Conservation (phyloP, 2,329 filamentous ascomycete genomes). For the Talaromyces islandicus region DNA sequence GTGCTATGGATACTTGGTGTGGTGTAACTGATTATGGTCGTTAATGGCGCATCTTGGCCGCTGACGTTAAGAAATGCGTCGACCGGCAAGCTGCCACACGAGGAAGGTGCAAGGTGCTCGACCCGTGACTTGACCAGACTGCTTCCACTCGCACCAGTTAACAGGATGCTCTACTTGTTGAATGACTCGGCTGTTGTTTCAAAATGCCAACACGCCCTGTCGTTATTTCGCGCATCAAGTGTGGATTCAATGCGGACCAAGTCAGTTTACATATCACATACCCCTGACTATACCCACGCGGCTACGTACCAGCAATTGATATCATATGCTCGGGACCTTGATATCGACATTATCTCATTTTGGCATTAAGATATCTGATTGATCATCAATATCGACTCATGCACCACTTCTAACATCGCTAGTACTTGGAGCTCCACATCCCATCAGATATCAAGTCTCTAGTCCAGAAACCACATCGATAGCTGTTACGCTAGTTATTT, state of each 20-base stretch:
- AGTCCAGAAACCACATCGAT: too few species aligned
- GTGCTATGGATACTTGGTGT: slow-evolving; percentile 7
- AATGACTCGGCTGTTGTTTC: not conserved
- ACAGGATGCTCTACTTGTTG: not conserved
- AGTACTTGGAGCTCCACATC: too few species aligned
- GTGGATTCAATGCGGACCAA: too few species aligned
- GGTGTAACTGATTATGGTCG: not conserved
- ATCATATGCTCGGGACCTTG: not conserved
- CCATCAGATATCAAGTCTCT: too few species aligned
- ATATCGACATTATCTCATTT: not conserved
- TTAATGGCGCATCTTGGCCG: not conserved
- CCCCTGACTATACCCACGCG: not conserved
- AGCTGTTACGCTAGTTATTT: too few species aligned
- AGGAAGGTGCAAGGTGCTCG: not conserved
- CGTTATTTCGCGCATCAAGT: not conserved
- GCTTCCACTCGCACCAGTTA: not conserved
- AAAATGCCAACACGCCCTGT: too few species aligned
- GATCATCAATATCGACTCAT: not conserved
- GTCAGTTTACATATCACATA: not conserved
- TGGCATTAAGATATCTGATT: not conserved
- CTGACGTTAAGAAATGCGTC: not conserved
- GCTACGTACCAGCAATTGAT: not conserved
- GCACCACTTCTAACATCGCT: not conserved
- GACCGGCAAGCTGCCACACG: not conserved
- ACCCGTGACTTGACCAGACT: not conserved